Percentiles rank a stretch among this genome's conserved stretches.
Conservation (phyloP, 805 yeast genomes). For the Starmerella sp. region DNA sequence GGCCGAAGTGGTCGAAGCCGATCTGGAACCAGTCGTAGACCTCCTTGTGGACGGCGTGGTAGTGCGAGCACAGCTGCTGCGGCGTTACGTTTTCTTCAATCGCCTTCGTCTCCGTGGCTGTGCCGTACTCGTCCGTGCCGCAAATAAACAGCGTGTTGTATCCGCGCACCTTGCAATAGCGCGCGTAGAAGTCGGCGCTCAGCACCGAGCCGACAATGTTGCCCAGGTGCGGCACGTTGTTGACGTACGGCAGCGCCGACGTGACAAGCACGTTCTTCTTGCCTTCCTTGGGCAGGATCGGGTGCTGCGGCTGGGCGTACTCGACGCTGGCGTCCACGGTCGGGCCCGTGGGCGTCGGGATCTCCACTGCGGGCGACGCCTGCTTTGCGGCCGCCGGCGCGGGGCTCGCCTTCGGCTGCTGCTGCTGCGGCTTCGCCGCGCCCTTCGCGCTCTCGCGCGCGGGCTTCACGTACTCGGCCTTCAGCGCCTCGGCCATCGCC, state of each 20-base stretch:
- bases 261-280: constrained; percentile 81
- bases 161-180: constrained; percentile 81
- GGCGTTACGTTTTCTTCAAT: constrained; percentile 88
- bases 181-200: constrained; percentile 85
- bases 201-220: constrained; percentile 92
- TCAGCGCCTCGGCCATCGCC: constrained; percentile 20
- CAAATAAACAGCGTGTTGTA: constrained; percentile 78
- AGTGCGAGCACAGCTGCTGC: constrained; percentile 78
- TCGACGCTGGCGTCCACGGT: constrained; percentile 10
- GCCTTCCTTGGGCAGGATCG: constrained; percentile 53
- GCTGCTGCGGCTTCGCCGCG: not conserved
- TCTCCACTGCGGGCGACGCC: constrained; percentile 26
- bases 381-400: constrained; percentile 29
- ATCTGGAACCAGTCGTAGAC: constrained; percentile 96
- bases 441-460: not conserved
- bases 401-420: not conserved
- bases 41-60: constrained; percentile 71
- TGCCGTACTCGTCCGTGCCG: constrained; percentile 99
- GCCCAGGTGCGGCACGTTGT: constrained; percentile 97
- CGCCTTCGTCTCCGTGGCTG: constrained; percentile 98
- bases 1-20: constrained; percentile 88
- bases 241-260: constrained; percentile 95
- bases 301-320: constrained; percentile 18
- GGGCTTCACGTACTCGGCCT: constrained; percentile 16
- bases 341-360: constrained; percentile 12